Percentiles rank a stretch among this genome's conserved stretches.
phyloP scores from a whole-genome alignment of 2,329 filamentous ascomycete species.

The Claviceps sp. region DNA sequence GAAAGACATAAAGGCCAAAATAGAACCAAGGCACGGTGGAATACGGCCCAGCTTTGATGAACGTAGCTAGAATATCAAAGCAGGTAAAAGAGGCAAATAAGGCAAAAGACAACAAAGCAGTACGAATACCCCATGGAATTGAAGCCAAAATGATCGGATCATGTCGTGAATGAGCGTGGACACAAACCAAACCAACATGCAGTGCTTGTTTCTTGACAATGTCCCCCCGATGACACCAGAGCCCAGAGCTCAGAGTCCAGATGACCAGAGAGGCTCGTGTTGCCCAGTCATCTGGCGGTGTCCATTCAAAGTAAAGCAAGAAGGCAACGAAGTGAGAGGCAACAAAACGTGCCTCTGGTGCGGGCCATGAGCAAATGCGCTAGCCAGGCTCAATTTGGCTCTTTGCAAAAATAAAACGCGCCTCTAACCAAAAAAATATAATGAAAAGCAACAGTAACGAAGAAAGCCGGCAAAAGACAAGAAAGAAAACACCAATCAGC shows the following conservation, averaged over 20 bases:
- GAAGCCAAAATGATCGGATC: slow-evolving; percentile 2
- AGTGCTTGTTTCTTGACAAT: background rate
- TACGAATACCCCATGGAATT: background rate
- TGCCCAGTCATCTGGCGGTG: slow-evolving; percentile 1
- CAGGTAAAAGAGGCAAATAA: background rate
- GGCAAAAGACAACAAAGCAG: background rate
- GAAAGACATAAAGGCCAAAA: no score
- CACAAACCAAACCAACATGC: background rate
- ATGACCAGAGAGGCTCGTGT: background rate
- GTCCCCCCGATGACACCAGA: background rate
- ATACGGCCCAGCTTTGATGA: no score
- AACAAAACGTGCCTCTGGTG: background rate
- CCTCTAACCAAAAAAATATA: slow-evolving; percentile 3
- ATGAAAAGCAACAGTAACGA: background rate
- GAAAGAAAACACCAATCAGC: background rate
- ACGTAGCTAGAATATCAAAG: background rate
- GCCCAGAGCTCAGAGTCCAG: no score
- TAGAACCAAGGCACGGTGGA: no score
- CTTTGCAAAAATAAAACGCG: slow-evolving; percentile 2
- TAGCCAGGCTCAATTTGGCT: background rate
- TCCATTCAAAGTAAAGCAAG: background rate
- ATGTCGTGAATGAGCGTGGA: background rate
- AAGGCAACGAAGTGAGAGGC: background rate
- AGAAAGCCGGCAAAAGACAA: background rate
- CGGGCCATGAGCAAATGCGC: background rate